Percentiles rank a stretch among this genome's conserved stretches.
These are phyloP conservation scores for Chloranthus sessilifolius DNA, from an alignment of 164 flowering plant species.

Conservation along the genomic window DNA sequence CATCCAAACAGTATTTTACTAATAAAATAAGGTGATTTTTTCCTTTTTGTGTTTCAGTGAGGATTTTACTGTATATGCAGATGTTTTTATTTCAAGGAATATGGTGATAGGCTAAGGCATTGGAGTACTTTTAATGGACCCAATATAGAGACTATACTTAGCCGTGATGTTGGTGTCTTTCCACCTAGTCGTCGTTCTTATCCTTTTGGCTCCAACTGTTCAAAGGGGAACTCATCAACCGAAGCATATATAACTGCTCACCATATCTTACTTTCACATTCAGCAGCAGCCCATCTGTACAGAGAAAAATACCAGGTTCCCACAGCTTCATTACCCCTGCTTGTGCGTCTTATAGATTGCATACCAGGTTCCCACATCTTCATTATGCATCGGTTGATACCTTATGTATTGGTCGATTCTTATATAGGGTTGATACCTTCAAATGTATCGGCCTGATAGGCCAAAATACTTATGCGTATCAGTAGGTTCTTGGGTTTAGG, in stretches of 20 bases:
- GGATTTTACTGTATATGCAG: neutral
- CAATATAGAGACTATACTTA: neutral
- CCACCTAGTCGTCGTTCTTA: neutral
- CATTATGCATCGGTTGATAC: too few species aligned
- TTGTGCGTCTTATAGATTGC: too few species aligned
- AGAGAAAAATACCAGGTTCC: slow-evolving; percentile 1
- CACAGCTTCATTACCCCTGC: too few species aligned
- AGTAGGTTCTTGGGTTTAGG: too few species aligned
- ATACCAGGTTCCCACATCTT: too few species aligned
- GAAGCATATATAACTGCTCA: neutral
- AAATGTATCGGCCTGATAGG: too few species aligned
- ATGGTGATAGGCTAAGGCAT: neutral
- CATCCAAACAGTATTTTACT: too few species aligned
- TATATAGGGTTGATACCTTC: too few species aligned
- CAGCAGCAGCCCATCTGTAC: neutral
- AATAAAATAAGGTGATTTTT: too few species aligned
- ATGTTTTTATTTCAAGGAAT: slow-evolving; percentile 1
- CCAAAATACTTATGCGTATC: too few species aligned
- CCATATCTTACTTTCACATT: neutral
- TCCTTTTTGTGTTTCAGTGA: neutral
- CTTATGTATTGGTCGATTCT: too few species aligned
- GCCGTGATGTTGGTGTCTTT: neutral
- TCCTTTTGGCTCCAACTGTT: neutral
- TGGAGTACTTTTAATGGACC: neutral
- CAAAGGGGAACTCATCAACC: neutral